phyloP scores from a whole-genome alignment of 495 filamentous ascomycete species.

The Xanthoparmelia taractica region DNA sequence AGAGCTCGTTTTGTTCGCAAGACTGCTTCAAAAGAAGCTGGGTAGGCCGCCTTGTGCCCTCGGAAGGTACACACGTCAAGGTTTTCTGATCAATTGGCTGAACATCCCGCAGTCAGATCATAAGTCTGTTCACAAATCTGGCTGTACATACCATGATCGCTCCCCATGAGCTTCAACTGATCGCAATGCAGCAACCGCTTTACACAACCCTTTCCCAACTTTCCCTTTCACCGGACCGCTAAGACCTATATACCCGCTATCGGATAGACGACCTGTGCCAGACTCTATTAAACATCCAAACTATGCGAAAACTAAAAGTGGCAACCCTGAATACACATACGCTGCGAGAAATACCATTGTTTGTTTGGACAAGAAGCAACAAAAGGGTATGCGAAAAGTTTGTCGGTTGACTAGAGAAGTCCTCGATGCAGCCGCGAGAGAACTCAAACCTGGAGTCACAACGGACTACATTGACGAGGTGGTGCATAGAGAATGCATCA shows the following conservation, averaged over 20 bases:
- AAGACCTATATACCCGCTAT: slow-evolving; percentile 85
- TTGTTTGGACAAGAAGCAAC: slow-evolving; percentile 68
- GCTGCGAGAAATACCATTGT: slow-evolving; percentile 67
- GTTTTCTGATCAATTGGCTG: slow-evolving; percentile 23
- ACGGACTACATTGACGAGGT: slow-evolving; percentile 95
- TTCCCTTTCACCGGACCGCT: slow-evolving; percentile 74
- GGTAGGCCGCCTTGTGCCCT: slow-evolving; percentile 52
- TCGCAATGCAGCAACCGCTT: slow-evolving; percentile 76
- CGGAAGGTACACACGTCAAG: slow-evolving; percentile 27
- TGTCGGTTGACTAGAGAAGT: slow-evolving; percentile 86
- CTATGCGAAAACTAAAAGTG: slow-evolving; percentile 59
- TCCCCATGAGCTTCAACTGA: slow-evolving; percentile 64
- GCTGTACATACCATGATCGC: slow-evolving; percentile 54
- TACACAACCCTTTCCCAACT: slow-evolving; percentile 83
- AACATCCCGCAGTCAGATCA: slow-evolving; percentile 58
- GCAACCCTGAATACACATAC: slow-evolving; percentile 69
- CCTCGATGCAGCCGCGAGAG: slow-evolving; percentile 80
- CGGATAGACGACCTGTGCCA: slow-evolving; percentile 64
- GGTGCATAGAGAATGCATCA: slow-evolving; percentile 91
- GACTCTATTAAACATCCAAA: slow-evolving; percentile 74
- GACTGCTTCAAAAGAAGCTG: slow-evolving; percentile 98
- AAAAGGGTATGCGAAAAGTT: slow-evolving; percentile 87
- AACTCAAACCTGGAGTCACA: slow-evolving; percentile 76
- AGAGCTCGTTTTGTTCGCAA: slow-evolving; percentile 95
- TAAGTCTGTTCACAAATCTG: slow-evolving; percentile 75